These are phyloP conservation scores for Thraustochytrium striatum DNA, from an alignment of 352 stramenopile species.

Conservation along the genomic window DNA sequence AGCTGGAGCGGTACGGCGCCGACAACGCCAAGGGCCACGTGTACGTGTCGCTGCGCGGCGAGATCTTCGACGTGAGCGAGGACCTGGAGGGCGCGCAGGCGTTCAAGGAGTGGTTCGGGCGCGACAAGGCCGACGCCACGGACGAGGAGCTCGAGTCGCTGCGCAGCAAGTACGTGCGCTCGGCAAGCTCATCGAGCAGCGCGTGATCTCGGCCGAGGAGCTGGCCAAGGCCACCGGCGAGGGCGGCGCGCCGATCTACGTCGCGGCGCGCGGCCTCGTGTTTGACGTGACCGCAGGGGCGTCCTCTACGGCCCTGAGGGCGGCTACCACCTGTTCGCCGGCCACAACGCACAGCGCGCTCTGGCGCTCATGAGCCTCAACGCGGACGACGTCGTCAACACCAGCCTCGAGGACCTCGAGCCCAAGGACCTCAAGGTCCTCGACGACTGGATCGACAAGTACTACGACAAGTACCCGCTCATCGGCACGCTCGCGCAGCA, in stretches of 20 bases:
- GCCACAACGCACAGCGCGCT: conserved; percentile 70
- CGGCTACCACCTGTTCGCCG: conserved; percentile 76
- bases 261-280: conserved; percentile 72
- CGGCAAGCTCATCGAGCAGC: conserved; percentile 52
- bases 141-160: conserved; percentile 24
- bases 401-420: conserved; percentile 68
- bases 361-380: conserved; percentile 76
- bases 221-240: conserved; percentile 73
- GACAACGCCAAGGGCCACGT: conserved; percentile 69
- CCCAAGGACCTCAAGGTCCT: conserved; percentile 72
- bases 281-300: conserved; percentile 77
- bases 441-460: conserved; percentile 75
- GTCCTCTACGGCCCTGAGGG: conserved; percentile 72
- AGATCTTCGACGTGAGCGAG: conserved; percentile 79
- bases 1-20: conserved; percentile 64
- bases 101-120: conserved; percentile 9
- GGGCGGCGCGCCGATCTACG: conserved; percentile 71
- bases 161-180: conserved; percentile 19
- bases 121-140: conserved; percentile 21
- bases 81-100: conserved; percentile 17
- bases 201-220: conserved; percentile 71
- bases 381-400: conserved; percentile 70
- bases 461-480: conserved; percentile 73
- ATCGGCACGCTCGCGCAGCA: too few species aligned
- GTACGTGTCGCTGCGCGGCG: conserved; percentile 73